Evolutionary conservation across 2,329 filamentous ascomycete genomes (phyloP), one percentile per base, ranked within the genome.

Genomic region (Orbilia blumenaviensis): DNA sequence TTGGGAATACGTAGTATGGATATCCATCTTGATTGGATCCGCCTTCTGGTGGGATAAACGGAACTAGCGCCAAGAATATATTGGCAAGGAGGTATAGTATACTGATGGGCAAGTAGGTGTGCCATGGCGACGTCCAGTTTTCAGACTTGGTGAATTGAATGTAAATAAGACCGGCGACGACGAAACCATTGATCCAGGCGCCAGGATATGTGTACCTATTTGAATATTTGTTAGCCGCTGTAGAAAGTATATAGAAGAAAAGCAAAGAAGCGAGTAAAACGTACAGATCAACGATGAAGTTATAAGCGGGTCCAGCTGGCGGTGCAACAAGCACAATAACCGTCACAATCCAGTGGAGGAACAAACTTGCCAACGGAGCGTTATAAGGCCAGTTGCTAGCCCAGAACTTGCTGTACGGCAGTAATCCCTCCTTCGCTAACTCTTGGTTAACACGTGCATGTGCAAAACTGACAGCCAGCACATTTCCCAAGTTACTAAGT

Each of bases 361-460:
- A 87, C 7, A 89, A 82, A 81, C 86, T 83, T 5, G 88, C 84
- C n/a, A 88, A 85, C 0, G 90, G 90, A 0, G 90, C 86, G 67
- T 89, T 88, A 77, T 89, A 90, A 0, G 90, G 90, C 82, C 86
- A 88, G 80, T 89, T 90, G 2, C 89, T 91, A 0, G 90, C 90
- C 88, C 88, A 92, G 81, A 92, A 87, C 1, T 85, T 85, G 75
- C 88, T 88, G 66, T 86, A 90, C 0, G 90, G 90, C 12, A 92
- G 80, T 3, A 92, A 83, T 0, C 89, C 89, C 79, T 92, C 90
- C 79, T 90, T 91, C 0, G 88, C 90, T 48, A 92, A 84, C 81
- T 92, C 90, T 58, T 61, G 69, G 25, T 69, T 69, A 1, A 75
- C 69, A 0, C 88, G 84, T 0, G 88, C 83, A 63, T 89, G 87